Evolutionary conservation across 305 asterid species (phyloP), one percentile per base, ranked within the genome.

Genomic region (Fraxinus baroniana): DNA sequence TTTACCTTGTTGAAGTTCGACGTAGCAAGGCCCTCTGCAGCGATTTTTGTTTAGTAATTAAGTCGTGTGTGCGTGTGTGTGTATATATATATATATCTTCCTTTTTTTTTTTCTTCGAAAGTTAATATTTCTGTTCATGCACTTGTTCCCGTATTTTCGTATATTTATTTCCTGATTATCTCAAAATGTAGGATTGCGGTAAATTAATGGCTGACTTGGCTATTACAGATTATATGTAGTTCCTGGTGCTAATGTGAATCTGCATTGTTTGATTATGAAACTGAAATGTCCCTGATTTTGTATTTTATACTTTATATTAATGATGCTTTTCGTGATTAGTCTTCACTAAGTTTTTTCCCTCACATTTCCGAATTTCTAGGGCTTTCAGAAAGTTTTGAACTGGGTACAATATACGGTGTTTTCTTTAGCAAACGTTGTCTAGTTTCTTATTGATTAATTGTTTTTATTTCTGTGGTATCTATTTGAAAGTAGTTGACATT

Each of bases 361-460:
- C 75, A 4, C 41, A 36, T 60, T 37, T 72, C 55, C n/a, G 4
- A 68, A 33, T 32, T 60, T 62, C 76, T 79, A 7, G 17, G 66
- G 52, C 73, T 74, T 57, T 70, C 17, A 66, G 36, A 68, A 83
- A 77, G 60, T 44, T 77, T 83, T 24, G 71, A 79, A 70, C 78
- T 79, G 36, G 74, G 71, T 68, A 35, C 49, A 37, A 36, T 68
- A 41, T 74, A 33, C 13, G 15, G 20, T 62, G 44, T 66, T 77
- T 78, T 62, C 74, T 24, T 78, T 15, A 24, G 74, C 73, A 66
- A 68, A 36, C 57, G 39, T 57, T 26, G 17, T 36, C 30, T 60
- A 76, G 74, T 77, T 41, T 28, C 35, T 33, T 77, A 18, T 80
- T 74, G 52, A 62, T 26, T 81, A 41, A 35, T 46, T 33, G 22